These are phyloP conservation scores for Chenopodium quinoa DNA, from an alignment of 148 eudicot species.

Conservation along the genomic window DNA sequence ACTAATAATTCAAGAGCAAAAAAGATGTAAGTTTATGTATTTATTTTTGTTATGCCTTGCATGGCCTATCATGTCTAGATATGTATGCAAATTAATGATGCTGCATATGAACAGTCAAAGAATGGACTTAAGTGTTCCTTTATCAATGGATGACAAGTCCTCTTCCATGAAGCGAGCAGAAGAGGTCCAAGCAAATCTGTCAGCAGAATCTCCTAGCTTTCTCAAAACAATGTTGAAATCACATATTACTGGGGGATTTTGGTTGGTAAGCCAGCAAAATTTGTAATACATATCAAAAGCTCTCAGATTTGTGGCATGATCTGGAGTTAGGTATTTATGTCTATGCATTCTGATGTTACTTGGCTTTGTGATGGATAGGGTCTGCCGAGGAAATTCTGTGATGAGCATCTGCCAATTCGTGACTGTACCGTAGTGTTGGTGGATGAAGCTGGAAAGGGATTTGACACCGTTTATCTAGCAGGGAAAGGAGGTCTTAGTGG, in stretches of 20 bases:
- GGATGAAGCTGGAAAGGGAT: conserved; percentile 31
- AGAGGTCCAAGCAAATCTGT: conserved; percentile 28
- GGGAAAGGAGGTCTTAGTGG: conserved; percentile 35
- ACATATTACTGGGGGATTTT: conserved; percentile 33
- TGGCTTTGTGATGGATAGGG: conserved; percentile 25
- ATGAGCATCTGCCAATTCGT: conserved; percentile 21
- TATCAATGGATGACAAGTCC: not conserved
- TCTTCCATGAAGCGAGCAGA: conserved; percentile 33
- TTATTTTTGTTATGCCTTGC: no score
- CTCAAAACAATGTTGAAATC: conserved; percentile 35
- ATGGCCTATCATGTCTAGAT: not conserved
- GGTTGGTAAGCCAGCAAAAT: conserved; percentile 33
- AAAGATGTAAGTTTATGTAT: not conserved
- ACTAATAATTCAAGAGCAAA: not conserved
- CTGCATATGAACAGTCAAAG: conserved; percentile 6
- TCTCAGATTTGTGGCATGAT: not conserved
- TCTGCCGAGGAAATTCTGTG: conserved; percentile 31
- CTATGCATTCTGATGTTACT: conserved; percentile 1
- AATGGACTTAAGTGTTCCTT: not conserved
- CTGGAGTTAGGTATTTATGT: no score
- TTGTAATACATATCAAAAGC: not conserved
- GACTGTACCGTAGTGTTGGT: conserved; percentile 23
- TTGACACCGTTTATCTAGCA: conserved; percentile 23
- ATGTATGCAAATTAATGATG: not conserved
- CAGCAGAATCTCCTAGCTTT: conserved; percentile 30